Base-by-base conservation (phyloP, 2,329 filamentous ascomycete species). In the Clonostachys sp. region DNA sequence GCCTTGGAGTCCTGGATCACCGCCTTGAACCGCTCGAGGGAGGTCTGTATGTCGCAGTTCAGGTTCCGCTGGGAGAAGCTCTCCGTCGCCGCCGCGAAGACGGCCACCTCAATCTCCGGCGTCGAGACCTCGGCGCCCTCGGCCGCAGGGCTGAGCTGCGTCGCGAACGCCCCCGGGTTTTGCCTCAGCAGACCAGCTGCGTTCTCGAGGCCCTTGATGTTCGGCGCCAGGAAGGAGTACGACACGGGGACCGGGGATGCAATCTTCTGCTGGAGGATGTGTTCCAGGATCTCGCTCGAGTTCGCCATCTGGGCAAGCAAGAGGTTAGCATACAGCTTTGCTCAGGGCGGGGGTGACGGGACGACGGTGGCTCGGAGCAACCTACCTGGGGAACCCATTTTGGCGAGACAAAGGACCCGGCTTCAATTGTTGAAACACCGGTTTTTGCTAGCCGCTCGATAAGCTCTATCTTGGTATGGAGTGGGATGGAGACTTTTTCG, bases 31-130 rank as follows among this genome's bases (percentile, higher is more conserved):
- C 80, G 76, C 45, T 80, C 72, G 17, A 95, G 75, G 0, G 87
- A 91, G 40, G 86, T 85, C 51, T 81, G 80, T 54, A 94, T 86
- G 56, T 80, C 78, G 72, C 87, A 90, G 67, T 94, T 94, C 46
- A 91, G 84, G 67, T 95, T 95, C 67, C 83, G 86, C 53, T 84
- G 80, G 5, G 86, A 87, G 65, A 95, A 95, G 43, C 78, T 75
- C 66, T 95, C 89, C 14, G 87, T 92, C 0, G 89, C 89, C 3
- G 89, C 85, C 13, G 87, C 86, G 66, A 95, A 94, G 39, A 92
- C 85, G 40, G 88, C 87, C 34, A 92, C 74, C 59, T 91, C 87
- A n/a, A 84, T 60, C 12, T 67, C 75, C 17, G 76, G 79, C 46
- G 70, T 73, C 34, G 64, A 53, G 56, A 69, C 40, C 57, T 70